These are phyloP conservation scores for Pichia sp. DNA, from an alignment of 1,139 yeast species.

Conservation along the genomic window DNA sequence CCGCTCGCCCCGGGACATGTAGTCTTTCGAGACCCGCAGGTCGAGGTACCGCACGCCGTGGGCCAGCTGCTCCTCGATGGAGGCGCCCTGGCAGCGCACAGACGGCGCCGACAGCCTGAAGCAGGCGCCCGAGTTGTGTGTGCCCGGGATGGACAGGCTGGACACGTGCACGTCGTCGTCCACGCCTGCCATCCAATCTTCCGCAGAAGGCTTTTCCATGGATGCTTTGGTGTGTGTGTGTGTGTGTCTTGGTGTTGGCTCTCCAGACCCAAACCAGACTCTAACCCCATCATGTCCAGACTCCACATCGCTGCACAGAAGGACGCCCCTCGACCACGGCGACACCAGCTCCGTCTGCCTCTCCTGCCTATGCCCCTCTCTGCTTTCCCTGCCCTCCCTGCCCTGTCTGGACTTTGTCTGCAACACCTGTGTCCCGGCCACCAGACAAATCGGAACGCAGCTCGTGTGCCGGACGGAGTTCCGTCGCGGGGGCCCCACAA, in stretches of 20 bases:
- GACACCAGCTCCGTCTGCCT: too few relatives aligned
- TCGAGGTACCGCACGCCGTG: constrained; percentile 75
- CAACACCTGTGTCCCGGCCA: too few relatives aligned
- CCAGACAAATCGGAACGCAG: not conserved
- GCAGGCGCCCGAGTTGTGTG: constrained; percentile 76
- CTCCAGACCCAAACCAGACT: too few relatives aligned
- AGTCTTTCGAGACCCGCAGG: constrained; percentile 58
- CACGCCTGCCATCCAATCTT: constrained; percentile 51
- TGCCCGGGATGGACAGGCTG: constrained; percentile 67
- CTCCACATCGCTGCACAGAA: too few relatives aligned
- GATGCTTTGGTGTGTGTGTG: not conserved
- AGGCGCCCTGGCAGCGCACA: constrained; percentile 70
- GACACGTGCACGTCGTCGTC: constrained; percentile 50
- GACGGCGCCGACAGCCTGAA: constrained; percentile 66
- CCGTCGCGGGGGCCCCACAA: not conserved
- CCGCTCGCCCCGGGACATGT: constrained; percentile 36
- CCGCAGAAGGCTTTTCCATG: not conserved
- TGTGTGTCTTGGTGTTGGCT: too few relatives aligned
- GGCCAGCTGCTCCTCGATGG: constrained; percentile 57
- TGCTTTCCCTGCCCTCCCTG: too few relatives aligned
- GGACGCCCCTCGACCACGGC: too few relatives aligned
- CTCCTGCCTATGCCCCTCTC: too few relatives aligned
- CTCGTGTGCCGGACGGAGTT: not conserved
- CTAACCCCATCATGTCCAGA: too few relatives aligned
- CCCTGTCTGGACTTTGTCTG: too few relatives aligned